These are phyloP conservation scores for Climacium dendroides DNA, from an alignment of 225 moss, liverwort and hornwort genomes.

Conservation along the genomic window DNA sequence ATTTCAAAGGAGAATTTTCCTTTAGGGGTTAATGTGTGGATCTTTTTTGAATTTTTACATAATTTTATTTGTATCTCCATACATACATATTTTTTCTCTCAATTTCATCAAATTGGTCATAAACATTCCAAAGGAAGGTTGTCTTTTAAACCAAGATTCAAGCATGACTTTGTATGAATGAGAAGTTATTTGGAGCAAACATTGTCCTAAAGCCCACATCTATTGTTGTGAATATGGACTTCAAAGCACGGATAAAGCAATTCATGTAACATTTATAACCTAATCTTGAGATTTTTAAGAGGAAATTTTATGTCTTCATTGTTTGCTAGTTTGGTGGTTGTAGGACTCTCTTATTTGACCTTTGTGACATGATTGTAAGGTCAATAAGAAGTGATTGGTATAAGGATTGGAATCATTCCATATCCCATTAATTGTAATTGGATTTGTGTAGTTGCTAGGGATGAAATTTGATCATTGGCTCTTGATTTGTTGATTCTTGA, in stretches of 20 bases:
- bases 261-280: too few relatives aligned
- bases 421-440: not conserved
- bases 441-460: not conserved
- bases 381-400: not conserved
- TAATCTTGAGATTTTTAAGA: too few relatives aligned
- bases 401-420: not conserved
- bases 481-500: not conserved
- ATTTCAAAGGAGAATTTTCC: not conserved
- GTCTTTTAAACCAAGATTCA: not conserved
- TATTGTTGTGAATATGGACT: not conserved
- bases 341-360: not conserved
- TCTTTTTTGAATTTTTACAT: not conserved
- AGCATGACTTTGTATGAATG: not conserved
- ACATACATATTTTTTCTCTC: not conserved
- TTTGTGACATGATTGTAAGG: not conserved
- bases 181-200: not conserved
- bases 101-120: not conserved
- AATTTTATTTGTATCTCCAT: not conserved
- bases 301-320: not conserved
- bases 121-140: not conserved
- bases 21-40: not conserved
- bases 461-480: not conserved
- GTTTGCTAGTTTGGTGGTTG: rapidly evolving
- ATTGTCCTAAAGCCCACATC: rapidly evolving
- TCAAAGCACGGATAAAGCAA: too few relatives aligned